Base-by-base conservation (phyloP, 306 rosid genomes). In the Quercus mongolica region DNA sequence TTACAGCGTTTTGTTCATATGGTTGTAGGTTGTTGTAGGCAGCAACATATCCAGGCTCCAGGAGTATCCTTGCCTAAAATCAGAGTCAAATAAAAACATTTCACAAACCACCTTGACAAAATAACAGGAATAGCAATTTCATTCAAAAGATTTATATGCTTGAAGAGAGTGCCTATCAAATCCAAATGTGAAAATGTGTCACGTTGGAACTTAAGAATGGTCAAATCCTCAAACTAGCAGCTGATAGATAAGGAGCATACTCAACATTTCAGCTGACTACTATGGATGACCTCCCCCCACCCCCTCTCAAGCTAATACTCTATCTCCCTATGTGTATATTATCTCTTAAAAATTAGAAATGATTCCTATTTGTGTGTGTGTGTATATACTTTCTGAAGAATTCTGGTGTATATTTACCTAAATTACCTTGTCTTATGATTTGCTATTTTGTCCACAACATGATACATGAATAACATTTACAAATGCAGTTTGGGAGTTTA, bases 61-160 rank as follows among this genome's bases (percentile, higher is more conserved):
- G 20, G 10, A 92, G 91, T 71, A 94, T 85, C 89, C 99, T 91
- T 38, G 99, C 97, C 99, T 94, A 87, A 74, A 79, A 86, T 73
- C 75, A 67, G 41, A 57, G 31, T 61, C 75, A 82, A 73, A 75
- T 33, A 5, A 23, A 15, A 69, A 44, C 49, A 52, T 54, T 77
- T 78, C 76, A 87, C 26, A 41, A 41, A 69, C 61, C 67, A 69
- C 61, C 67, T 55, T 8, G 2, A 41, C 58, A 77, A 38, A 15
- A 9, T 51, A 71, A 19, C 26, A 21, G 61, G 56, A 73, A 52
- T 10, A 44, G 65, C 6, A 28, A 38, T 19, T 51, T 65, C 10
- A 58, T 8, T 51, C 51, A 65, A 41, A 51, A 28, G 17, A 68
- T 4, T 31, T 18, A 61, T 44, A 41, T 20, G 26, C 44, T 61